Evolutionary conservation across 164 flowering plant species (phyloP).

Genomic region (Santalum album): DNA sequence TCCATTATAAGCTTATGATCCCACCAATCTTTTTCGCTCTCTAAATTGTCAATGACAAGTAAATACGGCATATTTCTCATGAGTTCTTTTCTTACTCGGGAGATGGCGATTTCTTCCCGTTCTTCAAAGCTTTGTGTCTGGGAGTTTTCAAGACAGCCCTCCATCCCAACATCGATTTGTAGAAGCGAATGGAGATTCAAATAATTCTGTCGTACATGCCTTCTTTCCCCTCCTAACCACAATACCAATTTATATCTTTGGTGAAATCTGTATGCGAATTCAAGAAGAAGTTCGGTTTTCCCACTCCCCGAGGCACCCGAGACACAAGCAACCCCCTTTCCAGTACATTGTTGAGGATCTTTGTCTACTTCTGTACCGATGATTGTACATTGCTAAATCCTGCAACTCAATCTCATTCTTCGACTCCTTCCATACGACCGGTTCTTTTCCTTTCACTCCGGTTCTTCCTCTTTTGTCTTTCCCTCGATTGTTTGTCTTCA

Average conservation of each 20-base stretch:
- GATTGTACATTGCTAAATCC: background rate
- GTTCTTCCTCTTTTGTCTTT: background rate
- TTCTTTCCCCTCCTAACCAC: constrained; percentile 10
- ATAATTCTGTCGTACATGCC: constrained; percentile 7
- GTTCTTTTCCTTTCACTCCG: background rate
- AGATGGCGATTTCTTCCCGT: no score
- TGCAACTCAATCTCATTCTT: background rate
- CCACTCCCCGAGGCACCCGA: constrained; percentile 3
- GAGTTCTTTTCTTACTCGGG: no score
- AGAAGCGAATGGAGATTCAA: constrained; percentile 4
- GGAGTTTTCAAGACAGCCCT: constrained; percentile 1
- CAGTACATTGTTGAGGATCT: background rate
- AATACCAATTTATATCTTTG: constrained; percentile 6
- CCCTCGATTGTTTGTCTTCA: background rate
- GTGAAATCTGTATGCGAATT: constrained; percentile 6
- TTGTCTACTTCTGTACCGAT: background rate
- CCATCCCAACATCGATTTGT: constrained; percentile 6
- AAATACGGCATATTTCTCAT: no score
- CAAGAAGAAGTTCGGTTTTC: constrained; percentile 4
- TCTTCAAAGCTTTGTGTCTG: no score
- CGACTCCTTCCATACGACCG: background rate
- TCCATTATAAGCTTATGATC: no score
- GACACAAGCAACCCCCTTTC: constrained; percentile 5
- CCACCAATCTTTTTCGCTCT: no score
- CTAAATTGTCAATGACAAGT: no score